Conservation (phyloP, 2,329 filamentous ascomycete species). For the Colletotrichum tamarilloi region DNA sequence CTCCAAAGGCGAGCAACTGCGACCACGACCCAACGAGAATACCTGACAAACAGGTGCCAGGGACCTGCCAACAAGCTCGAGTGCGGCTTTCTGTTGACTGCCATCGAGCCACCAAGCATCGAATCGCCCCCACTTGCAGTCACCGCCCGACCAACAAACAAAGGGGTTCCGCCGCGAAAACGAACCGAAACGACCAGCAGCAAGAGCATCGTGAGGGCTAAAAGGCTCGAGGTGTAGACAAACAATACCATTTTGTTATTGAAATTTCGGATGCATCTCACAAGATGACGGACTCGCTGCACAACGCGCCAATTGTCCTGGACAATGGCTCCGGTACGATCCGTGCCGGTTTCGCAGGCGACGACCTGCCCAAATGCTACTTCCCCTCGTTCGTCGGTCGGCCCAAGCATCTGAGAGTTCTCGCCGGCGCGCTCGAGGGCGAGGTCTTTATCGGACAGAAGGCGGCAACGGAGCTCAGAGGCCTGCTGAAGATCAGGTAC, state of each 20-base stretch:
- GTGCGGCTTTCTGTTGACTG: not conserved
- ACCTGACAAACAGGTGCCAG: not conserved
- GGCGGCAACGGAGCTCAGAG: slow-evolving; percentile 87
- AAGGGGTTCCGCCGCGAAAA: slow-evolving; percentile 28
- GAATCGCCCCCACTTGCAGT: slow-evolving; percentile 24
- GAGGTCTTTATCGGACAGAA: slow-evolving; percentile 97
- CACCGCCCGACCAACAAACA: slow-evolving; percentile 35
- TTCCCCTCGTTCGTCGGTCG: slow-evolving; percentile 98
- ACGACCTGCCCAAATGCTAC: slow-evolving; percentile 95
- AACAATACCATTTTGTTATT: not conserved
- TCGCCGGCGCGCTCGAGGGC: slow-evolving; percentile 96
- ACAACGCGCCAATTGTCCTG: slow-evolving; percentile 98
- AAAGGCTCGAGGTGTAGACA: not conserved
- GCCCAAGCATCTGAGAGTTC: slow-evolving; percentile 92
- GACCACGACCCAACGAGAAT: slow-evolving; percentile 22
- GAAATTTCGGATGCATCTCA: slow-evolving; percentile 31
- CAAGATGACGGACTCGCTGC: slow-evolving; percentile 73
- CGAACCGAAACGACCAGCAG: slow-evolving; percentile 17
- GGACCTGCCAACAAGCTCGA: not conserved
- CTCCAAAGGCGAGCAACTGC: slow-evolving; percentile 15
- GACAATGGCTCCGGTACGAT: slow-evolving; percentile 99
- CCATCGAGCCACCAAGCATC: not conserved
- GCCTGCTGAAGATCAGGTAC: slow-evolving; percentile 94
- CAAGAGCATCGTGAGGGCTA: slow-evolving; percentile 4
- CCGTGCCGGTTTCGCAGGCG: slow-evolving; percentile 94